Conservation (phyloP, 129 eudicot species). For the Erigeron canadensis region DNA sequence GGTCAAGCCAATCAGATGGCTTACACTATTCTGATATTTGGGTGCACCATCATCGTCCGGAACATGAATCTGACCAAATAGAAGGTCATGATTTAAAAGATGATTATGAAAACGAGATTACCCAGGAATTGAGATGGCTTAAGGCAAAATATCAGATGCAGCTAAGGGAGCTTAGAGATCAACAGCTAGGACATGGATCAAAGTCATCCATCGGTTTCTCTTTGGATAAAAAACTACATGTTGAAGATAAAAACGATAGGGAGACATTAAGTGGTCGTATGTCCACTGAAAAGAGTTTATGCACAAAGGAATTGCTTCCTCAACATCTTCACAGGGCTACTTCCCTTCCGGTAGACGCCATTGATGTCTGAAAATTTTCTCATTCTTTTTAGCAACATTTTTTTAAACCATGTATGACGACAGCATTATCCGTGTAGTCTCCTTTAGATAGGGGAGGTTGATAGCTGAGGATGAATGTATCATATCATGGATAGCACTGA, state of each 20-base stretch:
- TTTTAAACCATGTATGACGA: neutral
- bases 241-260: conserved; percentile 21
- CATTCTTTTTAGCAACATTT: neutral
- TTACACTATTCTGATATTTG: conserved; percentile 42
- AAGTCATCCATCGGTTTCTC: conserved; percentile 25
- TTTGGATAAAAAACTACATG: conserved; percentile 27
- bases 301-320: conserved; percentile 47
- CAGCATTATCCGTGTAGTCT: no score
- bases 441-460: no score
- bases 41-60: conserved; percentile 44
- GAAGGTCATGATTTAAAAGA: conserved; percentile 25
- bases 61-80: conserved; percentile 22
- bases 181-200: conserved; percentile 35
- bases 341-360: conserved; percentile 76
- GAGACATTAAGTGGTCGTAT: conserved; percentile 39
- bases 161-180: conserved; percentile 53
- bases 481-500: no score
- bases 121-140: conserved; percentile 67
- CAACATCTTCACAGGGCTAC: conserved; percentile 74
- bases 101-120: conserved; percentile 52
- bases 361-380: conserved; percentile 43
- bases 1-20: conserved; percentile 58
- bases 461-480: no score
- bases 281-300: conserved; percentile 42
- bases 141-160: conserved; percentile 75